Evolutionary conservation across 2,329 filamentous ascomycete species (phyloP), one percentile per base, ranked within the genome.

Genomic region (Seiridium cupressi): DNA sequence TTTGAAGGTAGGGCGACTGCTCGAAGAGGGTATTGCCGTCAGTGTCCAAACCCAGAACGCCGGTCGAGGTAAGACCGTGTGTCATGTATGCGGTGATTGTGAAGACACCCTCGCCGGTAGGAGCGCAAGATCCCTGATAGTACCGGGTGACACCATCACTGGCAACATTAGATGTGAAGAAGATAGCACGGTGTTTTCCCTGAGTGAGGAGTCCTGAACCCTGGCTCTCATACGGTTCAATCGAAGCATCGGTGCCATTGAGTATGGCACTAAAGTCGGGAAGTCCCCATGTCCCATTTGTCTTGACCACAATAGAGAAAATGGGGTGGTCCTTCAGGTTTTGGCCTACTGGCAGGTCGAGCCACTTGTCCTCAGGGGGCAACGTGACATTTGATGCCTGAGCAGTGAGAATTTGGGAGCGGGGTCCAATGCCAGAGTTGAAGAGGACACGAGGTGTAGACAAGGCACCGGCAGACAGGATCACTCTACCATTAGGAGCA

Each of bases 301-400:
- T 70, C 18, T 69, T 60, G 58, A 75, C 65, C n/a, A 68, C 59
- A 56, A 75, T 65, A 35, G 67, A 62, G 40, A 65, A 69, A 51
- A 70, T 63, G 26, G 64, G 59, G 59, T 68, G 66, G 60, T 68
- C 65, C 63, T 61, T 57, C 53, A 68, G 56, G 60, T 58, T 60
- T 58, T 60, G 5, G 54, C 66, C 66, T 38, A 66, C 66, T 44
- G 69, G 69, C 2, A 70, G 64, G 35, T 69, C 64, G 55, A 70
- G 65, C 68, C 68, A 69, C 36, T 68, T 62, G 10, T 62, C 60
- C 60, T 63, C 57, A 8, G 64, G 60, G 8, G 68, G 67, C 1
- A 70, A 63, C 10, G 58, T 36, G 18, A 66, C 35, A 38, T 57
- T 60, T 35, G 35, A 44, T n/a, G 9, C 36, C 10, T 18, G n/a